Percentiles rank a stretch among this genome's conserved stretches.
Conservation (phyloP, 371 early-diverging fungal species). For the Syncephalastrum racemosum region DNA sequence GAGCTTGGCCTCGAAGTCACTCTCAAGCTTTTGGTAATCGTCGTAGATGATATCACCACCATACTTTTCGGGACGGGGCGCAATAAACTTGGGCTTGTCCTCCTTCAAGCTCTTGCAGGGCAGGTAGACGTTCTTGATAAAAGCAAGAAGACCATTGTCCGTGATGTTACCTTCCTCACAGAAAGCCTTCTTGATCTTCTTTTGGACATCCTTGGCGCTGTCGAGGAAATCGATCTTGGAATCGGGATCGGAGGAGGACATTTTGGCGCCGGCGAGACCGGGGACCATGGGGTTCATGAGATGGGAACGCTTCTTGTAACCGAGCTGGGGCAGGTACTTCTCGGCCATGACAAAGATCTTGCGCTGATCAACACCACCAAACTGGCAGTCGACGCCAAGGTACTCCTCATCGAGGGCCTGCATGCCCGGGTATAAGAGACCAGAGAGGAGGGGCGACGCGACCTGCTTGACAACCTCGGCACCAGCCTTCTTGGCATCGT, state of each 20-base stretch:
- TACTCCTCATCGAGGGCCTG: slow-evolving; percentile 99
- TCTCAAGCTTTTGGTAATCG: slow-evolving; percentile 75
- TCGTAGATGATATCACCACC: slow-evolving; percentile 84
- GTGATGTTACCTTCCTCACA: slow-evolving; percentile 97
- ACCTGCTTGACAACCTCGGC: slow-evolving; percentile 99
- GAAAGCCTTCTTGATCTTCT: slow-evolving; percentile 97
- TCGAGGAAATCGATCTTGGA: slow-evolving; percentile 99
- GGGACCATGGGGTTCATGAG: slow-evolving; percentile 99
- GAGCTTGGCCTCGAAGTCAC: slow-evolving; percentile 83
- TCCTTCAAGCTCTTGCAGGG: slow-evolving; percentile 72
- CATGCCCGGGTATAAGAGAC: slow-evolving; percentile 98
- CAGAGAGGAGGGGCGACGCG: slow-evolving; percentile 91
- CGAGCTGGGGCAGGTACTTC: slow-evolving; percentile 94
- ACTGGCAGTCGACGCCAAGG: slow-evolving; percentile 97
- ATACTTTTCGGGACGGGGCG: slow-evolving; percentile 83
- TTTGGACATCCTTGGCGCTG: slow-evolving; percentile 77
- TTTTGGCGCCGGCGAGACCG: slow-evolving; percentile 96
- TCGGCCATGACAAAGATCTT: slow-evolving; percentile 99
- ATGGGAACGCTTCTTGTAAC: slow-evolving; percentile 98
- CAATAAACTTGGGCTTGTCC: slow-evolving; percentile 62
- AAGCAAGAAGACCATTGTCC: slow-evolving; percentile 93
- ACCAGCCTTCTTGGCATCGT: slow-evolving; percentile 99
- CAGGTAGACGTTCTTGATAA: slow-evolving; percentile 91
- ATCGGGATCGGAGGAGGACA: slow-evolving; percentile 97
- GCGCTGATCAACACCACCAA: slow-evolving; percentile 99